Evolutionary conservation across 2,329 filamentous ascomycete genomes (phyloP), one percentile per base, ranked within the genome.

Genomic region (Beauveria rudraprayagi): DNA sequence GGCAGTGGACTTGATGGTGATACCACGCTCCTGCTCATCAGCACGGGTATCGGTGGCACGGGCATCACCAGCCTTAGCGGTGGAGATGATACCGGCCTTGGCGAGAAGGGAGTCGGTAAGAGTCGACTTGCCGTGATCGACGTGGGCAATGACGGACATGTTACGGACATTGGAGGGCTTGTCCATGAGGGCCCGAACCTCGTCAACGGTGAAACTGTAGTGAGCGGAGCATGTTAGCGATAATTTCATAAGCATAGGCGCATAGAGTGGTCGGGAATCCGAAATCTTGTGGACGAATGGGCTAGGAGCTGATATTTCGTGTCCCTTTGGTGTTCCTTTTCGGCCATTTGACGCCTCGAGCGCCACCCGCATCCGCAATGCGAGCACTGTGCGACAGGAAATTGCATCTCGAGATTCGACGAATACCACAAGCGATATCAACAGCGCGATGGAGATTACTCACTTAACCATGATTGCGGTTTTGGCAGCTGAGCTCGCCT

Each of bases 131-230:
- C 94, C 94, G 87, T 99, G 94, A 82, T 99, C 94, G 88, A 99
- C 92, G 84, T 99, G 94, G 79, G 94, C 94, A 91, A 97, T 97
- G 79, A 99, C 94, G 83, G 92, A 97, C 93, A 97, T 97, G 88
- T 97, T 97, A 80, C 84, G 83, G 77, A 88, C 84, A 78, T 88
- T 88, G 76, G 77, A 82, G 70, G 89, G 87, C 81, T 88, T 87
- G 86, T 91, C 88, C 89, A 90, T 90, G 76, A 90, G 73, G 72
- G 65, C 70, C 78, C 88, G 87, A 78, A 92, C 90, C 86, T 91
- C 92, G 78, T 97, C 93, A 82, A 97, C 88, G 76, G 94, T 97
- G 88, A 97, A 97, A 88, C 92, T 97, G 76, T 9, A 41, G 43
- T 17, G 14, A 28, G 10, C 43, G 26, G 30, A 61, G 64, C 61